These are phyloP conservation scores for Penicillium canariense DNA, from an alignment of 495 filamentous ascomycete species.

Conservation along the genomic window DNA sequence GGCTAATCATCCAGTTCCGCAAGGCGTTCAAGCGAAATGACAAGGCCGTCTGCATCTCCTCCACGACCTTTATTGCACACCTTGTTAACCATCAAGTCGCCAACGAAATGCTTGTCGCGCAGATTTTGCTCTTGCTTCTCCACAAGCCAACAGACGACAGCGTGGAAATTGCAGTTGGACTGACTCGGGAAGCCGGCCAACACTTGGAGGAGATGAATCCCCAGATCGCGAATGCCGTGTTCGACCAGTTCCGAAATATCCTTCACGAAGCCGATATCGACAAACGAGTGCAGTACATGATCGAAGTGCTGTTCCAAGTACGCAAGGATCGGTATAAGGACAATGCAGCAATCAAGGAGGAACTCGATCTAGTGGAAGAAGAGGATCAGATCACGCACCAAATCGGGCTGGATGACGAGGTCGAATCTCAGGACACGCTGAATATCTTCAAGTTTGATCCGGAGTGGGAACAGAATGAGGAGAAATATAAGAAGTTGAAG, in stretches of 20 bases:
- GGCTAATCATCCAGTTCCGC: constrained; percentile 87
- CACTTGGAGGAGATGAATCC: constrained; percentile 93
- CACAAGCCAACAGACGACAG: constrained; percentile 96
- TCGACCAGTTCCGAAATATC: constrained; percentile 92
- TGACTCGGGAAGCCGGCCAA: constrained; percentile 87
- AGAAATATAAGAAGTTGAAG: constrained; percentile 81
- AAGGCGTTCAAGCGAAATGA: constrained; percentile 97
- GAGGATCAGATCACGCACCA: constrained; percentile 96
- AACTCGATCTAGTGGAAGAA: constrained; percentile 92
- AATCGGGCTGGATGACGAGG: constrained; percentile 72
- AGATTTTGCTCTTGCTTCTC: constrained; percentile 84
- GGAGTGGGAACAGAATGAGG: constrained; percentile 88
- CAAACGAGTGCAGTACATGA: constrained; percentile 96
- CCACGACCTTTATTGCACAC: constrained; percentile 92
- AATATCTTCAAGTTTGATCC: constrained; percentile 96
- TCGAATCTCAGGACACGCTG: constrained; percentile 77
- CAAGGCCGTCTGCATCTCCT: constrained; percentile 88
- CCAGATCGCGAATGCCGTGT: constrained; percentile 80
- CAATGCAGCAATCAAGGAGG: constrained; percentile 83
- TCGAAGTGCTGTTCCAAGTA: constrained; percentile 95
- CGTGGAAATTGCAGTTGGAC: constrained; percentile 92
- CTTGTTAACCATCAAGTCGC: constrained; percentile 92
- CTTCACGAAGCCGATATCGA: constrained; percentile 95
- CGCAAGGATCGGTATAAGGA: constrained; percentile 97
- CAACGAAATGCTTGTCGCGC: constrained; percentile 87